Evolutionary conservation across 2,329 filamentous ascomycete genomes (phyloP).

Genomic region (Penicillium janthinellum): DNA sequence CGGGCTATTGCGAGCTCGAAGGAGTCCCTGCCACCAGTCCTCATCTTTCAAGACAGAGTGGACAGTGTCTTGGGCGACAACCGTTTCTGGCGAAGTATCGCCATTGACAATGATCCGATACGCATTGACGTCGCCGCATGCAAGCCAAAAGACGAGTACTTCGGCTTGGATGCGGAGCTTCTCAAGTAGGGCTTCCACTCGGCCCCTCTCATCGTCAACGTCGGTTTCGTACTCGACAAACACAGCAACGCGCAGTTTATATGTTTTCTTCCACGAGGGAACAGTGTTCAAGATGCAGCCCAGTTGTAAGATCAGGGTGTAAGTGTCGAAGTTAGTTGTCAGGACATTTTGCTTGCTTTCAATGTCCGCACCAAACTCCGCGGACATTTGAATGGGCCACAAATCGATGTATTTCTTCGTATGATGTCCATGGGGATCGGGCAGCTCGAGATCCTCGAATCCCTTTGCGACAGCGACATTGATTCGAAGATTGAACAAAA

Average conservation of each 20-base stretch:
- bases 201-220: slow-evolving; percentile 72
- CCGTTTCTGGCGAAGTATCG: slow-evolving; percentile 50
- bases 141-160: slow-evolving; percentile 79
- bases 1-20: slow-evolving; percentile 20
- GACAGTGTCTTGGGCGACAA: slow-evolving; percentile 62
- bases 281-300: slow-evolving; percentile 84
- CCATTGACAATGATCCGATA: slow-evolving; percentile 82
- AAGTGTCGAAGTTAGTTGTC: slow-evolving; percentile 90
- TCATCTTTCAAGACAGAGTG: slow-evolving; percentile 69
- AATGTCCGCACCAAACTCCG: slow-evolving; percentile 70
- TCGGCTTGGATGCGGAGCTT: slow-evolving; percentile 81
- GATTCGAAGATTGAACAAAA: slow-evolving; percentile 74
- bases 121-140: slow-evolving; percentile 68
- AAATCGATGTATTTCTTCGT: slow-evolving; percentile 80
- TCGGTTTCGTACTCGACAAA: slow-evolving; percentile 90
- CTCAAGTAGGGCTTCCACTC: slow-evolving; percentile 73
- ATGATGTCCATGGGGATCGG: slow-evolving; percentile 59
- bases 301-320: slow-evolving; percentile 81
- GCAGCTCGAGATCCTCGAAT: slow-evolving; percentile 75
- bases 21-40: slow-evolving; percentile 73
- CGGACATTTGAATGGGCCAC: slow-evolving; percentile 94
- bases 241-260: slow-evolving; percentile 73
- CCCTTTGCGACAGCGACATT: slow-evolving; percentile 85
- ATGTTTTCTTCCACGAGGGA: slow-evolving; percentile 74
- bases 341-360: slow-evolving; percentile 66